Base-by-base conservation (phyloP, 768 basidiomycete genomes). In the Kwoniella dendrophila region DNA sequence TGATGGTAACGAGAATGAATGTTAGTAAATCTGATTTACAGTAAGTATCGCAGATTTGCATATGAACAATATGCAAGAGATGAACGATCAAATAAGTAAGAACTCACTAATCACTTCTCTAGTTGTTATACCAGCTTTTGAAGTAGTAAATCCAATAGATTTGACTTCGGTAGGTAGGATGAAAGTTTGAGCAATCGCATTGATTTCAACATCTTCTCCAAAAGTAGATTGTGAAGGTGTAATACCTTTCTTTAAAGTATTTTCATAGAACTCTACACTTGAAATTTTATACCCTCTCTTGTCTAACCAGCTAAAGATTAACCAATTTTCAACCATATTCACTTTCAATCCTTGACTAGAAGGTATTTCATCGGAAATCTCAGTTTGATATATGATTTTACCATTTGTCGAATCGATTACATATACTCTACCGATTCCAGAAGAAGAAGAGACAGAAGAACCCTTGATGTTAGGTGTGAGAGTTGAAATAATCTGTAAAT, bases 231-330 rank as follows among this genome's bases (percentile, higher is more conserved):
- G 57, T 45, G 86, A 85, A 8, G 84, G 82, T 70, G 90, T 92
- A 62, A 80, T 80, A 7, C 82, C 87, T 78, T 89, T 89, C 34
- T 88, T 85, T 72, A 90, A 88, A 5, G 84, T 75, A 0, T 90
- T 90, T 75, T 98, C 94, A 77, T 93, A 96, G 48, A 96, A 80
- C 80, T 98, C 95, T 3, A 93, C 89, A 18, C 85, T 88, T 2
- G 92, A 87, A 50, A 95, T 79, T 51, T 86, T 82, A 73, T 87
- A 85, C 0, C 90, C 87, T 71, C 88, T 90, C 2, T 86, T 79
- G 12, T 82, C 84, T 53, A 90, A 88, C 73, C 87, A 92, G 74
- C 90, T 83, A 79, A 92, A 95, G 7, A 92, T 88, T 44, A 98
- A 76, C 93, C 94, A 96, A 75, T 98, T 96, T 80, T 97, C 94